Conservation (phyloP, 2,329 filamentous ascomycete genomes). For the Cladophialophora bantiana region DNA sequence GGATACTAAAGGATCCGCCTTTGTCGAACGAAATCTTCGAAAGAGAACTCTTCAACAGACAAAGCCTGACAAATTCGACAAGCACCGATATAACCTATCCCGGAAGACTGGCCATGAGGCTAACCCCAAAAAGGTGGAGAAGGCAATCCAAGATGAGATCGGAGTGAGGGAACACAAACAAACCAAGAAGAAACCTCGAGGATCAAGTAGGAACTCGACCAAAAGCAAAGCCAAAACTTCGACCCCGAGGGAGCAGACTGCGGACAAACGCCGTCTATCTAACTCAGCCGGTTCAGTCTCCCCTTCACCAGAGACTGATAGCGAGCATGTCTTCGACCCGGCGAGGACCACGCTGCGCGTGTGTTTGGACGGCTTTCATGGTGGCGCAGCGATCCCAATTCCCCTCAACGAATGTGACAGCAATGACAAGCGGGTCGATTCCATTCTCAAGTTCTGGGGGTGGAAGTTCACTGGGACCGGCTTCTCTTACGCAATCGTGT, state of each 20-base stretch:
- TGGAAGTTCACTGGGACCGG: constrained; percentile 27
- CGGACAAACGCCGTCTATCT: not conserved
- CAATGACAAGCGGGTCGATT: constrained; percentile 30
- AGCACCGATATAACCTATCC: constrained; percentile 29
- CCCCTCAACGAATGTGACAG: constrained; percentile 21
- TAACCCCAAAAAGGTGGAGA: constrained; percentile 30
- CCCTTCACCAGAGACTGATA: not conserved
- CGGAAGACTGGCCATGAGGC: constrained; percentile 21
- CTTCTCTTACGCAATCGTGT: constrained; percentile 29
- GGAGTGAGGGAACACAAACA: constrained; percentile 13
- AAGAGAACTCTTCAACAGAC: constrained; percentile 33
- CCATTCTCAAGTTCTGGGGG: constrained; percentile 31
- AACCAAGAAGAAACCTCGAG: constrained; percentile 14
- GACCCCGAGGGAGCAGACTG: not conserved
- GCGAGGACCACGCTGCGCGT: constrained; percentile 22
- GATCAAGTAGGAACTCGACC: constrained; percentile 9
- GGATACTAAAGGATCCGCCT: not conserved
- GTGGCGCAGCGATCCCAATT: constrained; percentile 22
- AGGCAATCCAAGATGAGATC: constrained; percentile 26
- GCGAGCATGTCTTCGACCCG: constrained; percentile 10
- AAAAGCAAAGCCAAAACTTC: constrained; percentile 17
- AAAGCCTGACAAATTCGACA: constrained; percentile 36
- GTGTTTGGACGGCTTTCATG: constrained; percentile 28
- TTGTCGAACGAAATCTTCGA: constrained; percentile 24
- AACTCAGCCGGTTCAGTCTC: not conserved